A percentile compares a stretch with the other conserved stretches of the same genome.
Evolutionary conservation across 2,329 filamentous ascomycete species (phyloP).

Genomic region (Camillea tinctor): DNA sequence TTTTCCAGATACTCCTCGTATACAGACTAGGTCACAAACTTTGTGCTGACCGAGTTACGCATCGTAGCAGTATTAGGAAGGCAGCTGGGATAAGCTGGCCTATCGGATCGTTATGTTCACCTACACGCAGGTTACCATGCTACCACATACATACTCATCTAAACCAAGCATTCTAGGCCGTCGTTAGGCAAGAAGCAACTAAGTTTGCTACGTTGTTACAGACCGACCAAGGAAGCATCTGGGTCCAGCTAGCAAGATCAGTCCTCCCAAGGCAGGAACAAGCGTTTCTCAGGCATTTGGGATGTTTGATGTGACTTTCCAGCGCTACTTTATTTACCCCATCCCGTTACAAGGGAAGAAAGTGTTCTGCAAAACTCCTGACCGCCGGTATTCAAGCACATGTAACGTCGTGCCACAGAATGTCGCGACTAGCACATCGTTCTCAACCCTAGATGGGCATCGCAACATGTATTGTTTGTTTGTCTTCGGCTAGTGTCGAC

Average conservation of each 20-base stretch:
- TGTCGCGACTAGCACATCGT: background rate
- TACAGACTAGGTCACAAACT: conserved; percentile 12
- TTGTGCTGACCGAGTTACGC: conserved; percentile 15
- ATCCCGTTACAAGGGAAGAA: background rate
- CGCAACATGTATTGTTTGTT: background rate
- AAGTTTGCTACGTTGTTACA: background rate
- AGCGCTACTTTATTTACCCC: background rate
- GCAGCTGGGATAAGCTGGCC: conserved; percentile 8
- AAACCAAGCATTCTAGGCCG: background rate
- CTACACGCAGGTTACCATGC: background rate
- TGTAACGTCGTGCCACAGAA: background rate
- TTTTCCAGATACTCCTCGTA: background rate
- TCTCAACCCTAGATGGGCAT: background rate
- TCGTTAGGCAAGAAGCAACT: background rate
- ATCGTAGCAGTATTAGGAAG: conserved; percentile 21
- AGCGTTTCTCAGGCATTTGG: background rate
- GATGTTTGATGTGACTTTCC: too few species aligned
- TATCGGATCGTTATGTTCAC: conserved; percentile 1
- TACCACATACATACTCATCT: background rate
- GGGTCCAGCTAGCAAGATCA: background rate
- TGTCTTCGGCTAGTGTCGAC: background rate
- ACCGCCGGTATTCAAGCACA: background rate
- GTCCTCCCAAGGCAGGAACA: background rate
- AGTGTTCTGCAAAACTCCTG: background rate
- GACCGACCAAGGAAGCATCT: background rate